Conservation (phyloP, 2,329 filamentous ascomycete species). For the Elsinoe arachidis region DNA sequence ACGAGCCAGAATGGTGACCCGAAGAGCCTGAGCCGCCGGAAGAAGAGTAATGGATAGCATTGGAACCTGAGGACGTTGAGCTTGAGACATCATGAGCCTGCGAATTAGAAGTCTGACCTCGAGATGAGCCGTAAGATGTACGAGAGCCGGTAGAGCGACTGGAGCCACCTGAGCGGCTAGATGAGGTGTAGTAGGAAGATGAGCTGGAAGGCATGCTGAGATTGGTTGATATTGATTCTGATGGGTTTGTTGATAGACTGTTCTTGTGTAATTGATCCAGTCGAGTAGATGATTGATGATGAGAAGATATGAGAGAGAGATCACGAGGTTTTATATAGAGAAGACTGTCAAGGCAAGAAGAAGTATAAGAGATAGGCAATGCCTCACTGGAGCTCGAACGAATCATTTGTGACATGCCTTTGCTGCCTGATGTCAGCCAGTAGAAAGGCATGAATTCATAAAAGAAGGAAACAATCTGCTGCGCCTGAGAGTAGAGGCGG, state of each 20-base stretch:
- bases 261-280: background rate
- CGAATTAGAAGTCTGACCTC: background rate
- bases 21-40: too few relatives aligned
- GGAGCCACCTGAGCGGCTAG: background rate
- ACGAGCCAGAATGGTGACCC: too few relatives aligned
- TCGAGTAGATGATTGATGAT: background rate
- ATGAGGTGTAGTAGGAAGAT: background rate
- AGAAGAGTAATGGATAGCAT: background rate
- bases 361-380: background rate
- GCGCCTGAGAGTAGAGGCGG: background rate
- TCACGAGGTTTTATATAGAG: background rate
- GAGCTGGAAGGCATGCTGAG: background rate
- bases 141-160: background rate
- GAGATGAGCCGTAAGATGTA: background rate
- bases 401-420: background rate
- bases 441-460: background rate
- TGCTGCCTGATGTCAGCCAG: slow-evolving; percentile 1
- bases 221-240: background rate
- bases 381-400: background rate
- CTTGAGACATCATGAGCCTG: background rate
- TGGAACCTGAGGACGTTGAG: background rate
- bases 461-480: background rate
- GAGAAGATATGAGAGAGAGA: background rate
- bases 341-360: background rate
- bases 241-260: background rate